Percentiles rank a stretch among this genome's conserved stretches.
These are phyloP conservation scores for Kewa caespitosa DNA, from an alignment of 179 eudicot species.

Conservation along the genomic window DNA sequence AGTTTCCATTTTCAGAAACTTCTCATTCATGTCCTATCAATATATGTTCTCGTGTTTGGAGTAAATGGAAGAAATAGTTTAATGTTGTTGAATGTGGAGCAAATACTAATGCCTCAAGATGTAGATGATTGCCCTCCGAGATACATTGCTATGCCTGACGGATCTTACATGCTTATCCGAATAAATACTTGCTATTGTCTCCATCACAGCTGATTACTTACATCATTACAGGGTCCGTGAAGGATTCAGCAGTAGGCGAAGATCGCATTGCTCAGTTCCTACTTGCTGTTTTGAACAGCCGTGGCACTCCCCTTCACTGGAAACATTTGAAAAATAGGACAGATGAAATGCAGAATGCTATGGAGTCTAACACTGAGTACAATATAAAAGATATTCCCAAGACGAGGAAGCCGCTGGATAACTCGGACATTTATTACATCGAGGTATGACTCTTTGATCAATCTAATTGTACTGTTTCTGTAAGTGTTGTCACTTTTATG, in stretches of 20 bases:
- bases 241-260: slow-evolving; percentile 96
- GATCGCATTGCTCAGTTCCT: slow-evolving; percentile 94
- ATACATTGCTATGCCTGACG: slow-evolving; percentile 1
- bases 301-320: slow-evolving; percentile 92
- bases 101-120: background rate
- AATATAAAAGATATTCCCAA: slow-evolving; percentile 65
- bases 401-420: slow-evolving; percentile 56
- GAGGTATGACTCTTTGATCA: slow-evolving; percentile 54
- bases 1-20: background rate
- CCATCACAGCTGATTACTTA: background rate
- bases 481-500: background rate
- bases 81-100: background rate
- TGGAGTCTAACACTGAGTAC: slow-evolving; percentile 43
- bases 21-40: no score
- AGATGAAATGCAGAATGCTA: slow-evolving; percentile 31
- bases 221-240: slow-evolving; percentile 66
- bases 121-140: background rate
- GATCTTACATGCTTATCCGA: background rate
- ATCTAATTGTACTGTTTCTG: background rate
- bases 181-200: background rate
- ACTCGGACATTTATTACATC: slow-evolving; percentile 56
- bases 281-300: slow-evolving; percentile 74
- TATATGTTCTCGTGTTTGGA: no score
- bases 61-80: background rate
- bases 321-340: slow-evolving; percentile 39